Evolutionary conservation across 2,329 filamentous ascomycete species (phyloP).

Genomic region (Cladosporium sp.): DNA sequence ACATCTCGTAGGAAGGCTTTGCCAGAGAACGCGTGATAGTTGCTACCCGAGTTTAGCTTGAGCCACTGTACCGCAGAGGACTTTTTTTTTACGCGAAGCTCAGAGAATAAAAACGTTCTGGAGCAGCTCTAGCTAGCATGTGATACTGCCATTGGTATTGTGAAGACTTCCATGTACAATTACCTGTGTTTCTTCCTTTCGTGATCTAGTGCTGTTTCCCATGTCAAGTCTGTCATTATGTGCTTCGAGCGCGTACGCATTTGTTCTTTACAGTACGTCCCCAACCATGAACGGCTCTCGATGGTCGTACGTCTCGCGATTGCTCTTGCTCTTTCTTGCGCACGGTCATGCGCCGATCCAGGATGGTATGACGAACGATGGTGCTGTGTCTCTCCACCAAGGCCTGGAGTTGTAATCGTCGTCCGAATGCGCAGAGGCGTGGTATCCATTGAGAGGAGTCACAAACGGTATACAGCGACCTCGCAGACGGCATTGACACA

Average conservation of each 20-base stretch:
- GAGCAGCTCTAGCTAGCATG: neutral
- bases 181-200: neutral
- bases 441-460: neutral
- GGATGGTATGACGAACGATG: neutral
- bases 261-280: neutral
- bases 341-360: neutral
- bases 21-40: neutral
- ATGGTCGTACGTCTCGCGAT: neutral
- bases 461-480: neutral
- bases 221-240: neutral
- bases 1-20: neutral
- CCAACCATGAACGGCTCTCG: neutral
- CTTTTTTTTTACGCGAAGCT: neutral
- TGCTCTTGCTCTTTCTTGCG: neutral
- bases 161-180: neutral
- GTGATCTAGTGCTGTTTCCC: neutral
- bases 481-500: conserved; percentile 5
- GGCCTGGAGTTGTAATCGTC: neutral
- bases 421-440: neutral
- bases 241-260: neutral
- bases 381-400: neutral
- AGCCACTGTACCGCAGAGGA: neutral
- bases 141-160: neutral
- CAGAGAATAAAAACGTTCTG: neutral
- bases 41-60: neutral